Evolutionary conservation across 208 protist species (phyloP), one percentile per base, ranked within the genome.

Genomic region (Leishmania tarentolae): DNA sequence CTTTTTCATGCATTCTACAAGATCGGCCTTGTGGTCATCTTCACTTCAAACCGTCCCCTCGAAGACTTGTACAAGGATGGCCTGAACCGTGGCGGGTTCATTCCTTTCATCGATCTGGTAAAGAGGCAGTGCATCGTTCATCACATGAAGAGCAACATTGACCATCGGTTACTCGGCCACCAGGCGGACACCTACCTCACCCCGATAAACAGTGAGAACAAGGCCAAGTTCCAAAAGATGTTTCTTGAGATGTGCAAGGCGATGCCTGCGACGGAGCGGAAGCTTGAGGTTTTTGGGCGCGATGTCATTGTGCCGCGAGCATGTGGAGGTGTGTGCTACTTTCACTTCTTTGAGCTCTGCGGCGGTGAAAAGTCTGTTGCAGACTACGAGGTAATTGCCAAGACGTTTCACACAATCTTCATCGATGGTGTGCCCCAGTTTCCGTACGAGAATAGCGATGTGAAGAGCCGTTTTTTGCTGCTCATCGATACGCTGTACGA

Each of bases 41-140:
- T 97, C 69, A 99, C 98, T 40, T 99, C 97, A 6, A 99, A 99
- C 78, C 83, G 96, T 3, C 80, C 88, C 0, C 93, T 93, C 0
- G 84, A 94, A 31, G 87, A 97, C 28, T 78, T 99, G 13, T 99
- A 99, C 87, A 89, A 97, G 66, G 93, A 91, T 61, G 98, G 98
- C 1, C 84, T 99, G 50, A 98, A 99, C 79, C 85, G 98, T 47
- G 94, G 98, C 28, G 84, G 92, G 1, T 99, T 99, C 88, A 56
- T 99, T 13, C 98, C 98, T 3, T 99, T 99, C 68, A 99, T 99
- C 69, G 92, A 99, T 59, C 83, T 99, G 11, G 79, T 99, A 6
- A 91, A 97, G 68, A 80, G 85, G 74, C 93, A 97, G 76, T 98
- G 93, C 81, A 42, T 91, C 1, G 86, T 97, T 13, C 95, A 98